A percentile compares a stretch with the other conserved stretches of the same genome.
Evolutionary conservation across 116 monocot species (phyloP).

Genomic region (Cymodocea nodosa): DNA sequence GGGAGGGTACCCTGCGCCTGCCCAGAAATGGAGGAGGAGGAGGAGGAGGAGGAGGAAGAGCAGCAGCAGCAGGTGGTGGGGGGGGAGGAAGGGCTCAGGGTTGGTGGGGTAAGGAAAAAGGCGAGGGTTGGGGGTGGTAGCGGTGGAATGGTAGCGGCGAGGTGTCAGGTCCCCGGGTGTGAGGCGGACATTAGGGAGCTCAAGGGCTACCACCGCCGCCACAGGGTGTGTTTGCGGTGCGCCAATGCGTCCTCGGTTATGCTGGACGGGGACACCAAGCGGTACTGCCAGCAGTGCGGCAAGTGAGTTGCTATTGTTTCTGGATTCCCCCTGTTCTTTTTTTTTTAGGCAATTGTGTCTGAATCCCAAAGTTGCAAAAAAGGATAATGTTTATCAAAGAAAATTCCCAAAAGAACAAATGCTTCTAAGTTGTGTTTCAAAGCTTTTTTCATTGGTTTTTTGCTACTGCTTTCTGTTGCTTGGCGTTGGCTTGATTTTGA

Average conservation of each 20-base stretch:
- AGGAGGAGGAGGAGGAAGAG: slow-evolving; percentile 24
- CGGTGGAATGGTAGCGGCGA: neutral
- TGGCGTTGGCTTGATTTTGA: no score
- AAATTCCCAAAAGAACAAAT: no score
- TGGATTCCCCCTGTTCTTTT: no score
- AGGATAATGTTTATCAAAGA: no score
- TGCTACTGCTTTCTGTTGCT: no score
- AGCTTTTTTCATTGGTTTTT: neutral
- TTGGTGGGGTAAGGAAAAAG: slow-evolving; percentile 17
- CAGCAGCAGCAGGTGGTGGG: slow-evolving; percentile 16
- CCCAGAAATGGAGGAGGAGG: slow-evolving; percentile 70
- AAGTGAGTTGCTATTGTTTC: slow-evolving; percentile 42
- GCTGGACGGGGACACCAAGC: slow-evolving; percentile 62
- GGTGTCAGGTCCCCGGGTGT: slow-evolving; percentile 85
- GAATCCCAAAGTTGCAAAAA: no score
- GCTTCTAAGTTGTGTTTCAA: neutral
- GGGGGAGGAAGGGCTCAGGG: slow-evolving; percentile 11
- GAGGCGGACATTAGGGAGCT: slow-evolving; percentile 86
- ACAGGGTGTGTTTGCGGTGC: slow-evolving; percentile 66
- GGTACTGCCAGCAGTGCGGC: slow-evolving; percentile 99
- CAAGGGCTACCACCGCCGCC: slow-evolving; percentile 82
- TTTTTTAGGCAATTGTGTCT: neutral
- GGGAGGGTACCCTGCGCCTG: slow-evolving; percentile 83
- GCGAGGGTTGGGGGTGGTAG: slow-evolving; percentile 16
- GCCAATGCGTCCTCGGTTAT: slow-evolving; percentile 52